Evolutionary conservation across 2,329 filamentous ascomycete species (phyloP).

Genomic region (Talaromyces piceae): DNA sequence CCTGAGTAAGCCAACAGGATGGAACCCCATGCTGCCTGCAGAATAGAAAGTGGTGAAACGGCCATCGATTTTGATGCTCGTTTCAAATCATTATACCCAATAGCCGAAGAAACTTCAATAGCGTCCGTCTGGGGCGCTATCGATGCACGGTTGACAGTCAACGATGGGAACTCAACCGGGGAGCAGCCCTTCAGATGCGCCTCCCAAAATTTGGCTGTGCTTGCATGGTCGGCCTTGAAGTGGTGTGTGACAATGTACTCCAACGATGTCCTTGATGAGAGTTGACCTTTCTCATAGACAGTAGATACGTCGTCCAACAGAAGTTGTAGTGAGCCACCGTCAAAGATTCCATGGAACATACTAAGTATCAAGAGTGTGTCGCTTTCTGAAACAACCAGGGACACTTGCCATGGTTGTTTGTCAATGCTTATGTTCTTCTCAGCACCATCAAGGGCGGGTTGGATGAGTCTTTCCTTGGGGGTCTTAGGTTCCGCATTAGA

Average conservation of each 20-base stretch:
- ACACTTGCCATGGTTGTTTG: slow-evolving; percentile 18
- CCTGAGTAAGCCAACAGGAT: slow-evolving; percentile 23
- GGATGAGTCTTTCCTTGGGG: slow-evolving; percentile 10
- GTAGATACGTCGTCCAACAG: slow-evolving; percentile 25
- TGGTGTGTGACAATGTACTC: slow-evolving; percentile 21
- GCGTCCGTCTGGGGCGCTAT: slow-evolving; percentile 5
- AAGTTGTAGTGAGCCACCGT: slow-evolving; percentile 29
- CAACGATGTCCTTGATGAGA: slow-evolving; percentile 16
- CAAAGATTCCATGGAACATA: slow-evolving; percentile 33
- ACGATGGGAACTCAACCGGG: slow-evolving; percentile 18
- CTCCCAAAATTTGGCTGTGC: slow-evolving; percentile 18
- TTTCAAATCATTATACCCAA: slow-evolving; percentile 21
- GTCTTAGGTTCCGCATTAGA: neutral
- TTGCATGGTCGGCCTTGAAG: slow-evolving; percentile 16
- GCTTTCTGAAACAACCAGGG: slow-evolving; percentile 13
- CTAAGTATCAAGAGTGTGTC: slow-evolving; percentile 20
- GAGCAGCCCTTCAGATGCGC: slow-evolving; percentile 16
- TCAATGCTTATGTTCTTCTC: slow-evolving; percentile 17
- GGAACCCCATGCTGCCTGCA: slow-evolving; percentile 31
- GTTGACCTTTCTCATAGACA: slow-evolving; percentile 12
- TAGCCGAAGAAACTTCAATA: slow-evolving; percentile 18
- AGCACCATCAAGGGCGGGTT: slow-evolving; percentile 14
- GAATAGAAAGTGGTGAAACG: slow-evolving; percentile 26
- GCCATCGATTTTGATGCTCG: slow-evolving; percentile 21
- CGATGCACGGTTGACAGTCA: slow-evolving; percentile 16